A percentile compares a stretch with the other conserved stretches of the same genome.
These are phyloP conservation scores for Metschnikowia shivogae DNA, from an alignment of 805 yeast species.

Conservation along the genomic window DNA sequence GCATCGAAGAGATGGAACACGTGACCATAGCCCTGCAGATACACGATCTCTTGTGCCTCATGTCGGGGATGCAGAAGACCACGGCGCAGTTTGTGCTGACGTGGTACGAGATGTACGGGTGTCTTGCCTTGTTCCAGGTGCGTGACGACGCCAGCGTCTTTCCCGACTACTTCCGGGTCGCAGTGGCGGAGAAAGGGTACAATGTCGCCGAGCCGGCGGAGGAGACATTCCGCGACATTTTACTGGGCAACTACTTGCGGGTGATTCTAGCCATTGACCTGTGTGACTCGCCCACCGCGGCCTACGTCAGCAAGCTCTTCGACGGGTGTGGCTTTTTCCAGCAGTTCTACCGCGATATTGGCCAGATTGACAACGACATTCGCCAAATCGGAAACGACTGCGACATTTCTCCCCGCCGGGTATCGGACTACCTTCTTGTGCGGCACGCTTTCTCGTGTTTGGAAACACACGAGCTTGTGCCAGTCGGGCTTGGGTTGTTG, in stretches of 20 bases:
- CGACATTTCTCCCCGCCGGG: conserved; percentile 2
- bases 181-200: conserved; percentile 28
- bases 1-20: conserved; percentile 22
- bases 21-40: conserved; percentile 33
- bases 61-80: conserved; percentile 47
- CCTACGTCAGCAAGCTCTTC: conserved; percentile 55
- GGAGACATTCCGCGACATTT: conserved; percentile 47
- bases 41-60: conserved; percentile 38
- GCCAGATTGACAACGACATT: conserved; percentile 2
- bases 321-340: conserved; percentile 61
- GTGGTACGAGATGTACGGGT: conserved; percentile 67
- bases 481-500: conserved; percentile 67
- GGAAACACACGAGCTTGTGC: conserved; percentile 49
- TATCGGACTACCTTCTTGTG: conserved; percentile 55
- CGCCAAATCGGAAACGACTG: background rate
- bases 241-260: conserved; percentile 53
- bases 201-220: conserved; percentile 16
- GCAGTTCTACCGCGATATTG: conserved; percentile 25
- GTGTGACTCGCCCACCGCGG: conserved; percentile 59
- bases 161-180: conserved; percentile 30
- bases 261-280: conserved; percentile 57
- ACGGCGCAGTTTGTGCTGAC: conserved; percentile 49
- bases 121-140: conserved; percentile 55
- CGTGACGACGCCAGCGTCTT: conserved; percentile 39
- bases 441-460: conserved; percentile 54